Conservation (phyloP, 202 grass and related monocot genomes). For the Hordeum pubiflorum region DNA sequence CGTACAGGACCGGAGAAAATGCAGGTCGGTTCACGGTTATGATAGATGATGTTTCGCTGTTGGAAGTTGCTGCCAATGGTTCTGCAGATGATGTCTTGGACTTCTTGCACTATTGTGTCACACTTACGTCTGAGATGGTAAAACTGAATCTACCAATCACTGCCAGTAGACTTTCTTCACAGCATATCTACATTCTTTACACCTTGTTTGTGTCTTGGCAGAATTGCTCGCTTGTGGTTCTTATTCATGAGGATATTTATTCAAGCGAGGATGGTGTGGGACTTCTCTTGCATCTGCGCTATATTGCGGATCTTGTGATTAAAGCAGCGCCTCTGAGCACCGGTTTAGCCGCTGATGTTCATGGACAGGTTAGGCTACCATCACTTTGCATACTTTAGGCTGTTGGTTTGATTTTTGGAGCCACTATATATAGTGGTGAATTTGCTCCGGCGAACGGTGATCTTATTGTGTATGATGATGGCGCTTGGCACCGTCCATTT, state of each 20-base stretch:
- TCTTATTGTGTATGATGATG: not conserved
- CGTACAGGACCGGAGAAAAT: conserved; percentile 8
- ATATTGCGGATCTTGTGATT: conserved; percentile 63
- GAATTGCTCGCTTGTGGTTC: conserved; percentile 66
- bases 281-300: conserved; percentile 56
- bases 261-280: conserved; percentile 38
- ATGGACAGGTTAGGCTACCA: conserved; percentile 61
- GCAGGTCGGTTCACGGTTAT: conserved; percentile 25
- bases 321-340: conserved; percentile 61
- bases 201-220: conserved; percentile 24
- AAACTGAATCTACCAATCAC: not conserved
- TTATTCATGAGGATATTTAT: conserved; percentile 83
- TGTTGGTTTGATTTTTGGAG: not conserved
- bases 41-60: conserved; percentile 61
- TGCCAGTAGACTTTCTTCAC: not conserved
- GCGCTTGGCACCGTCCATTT: not conserved
- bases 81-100: conserved; percentile 57
- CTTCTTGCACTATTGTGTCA: conserved; percentile 67
- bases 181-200: not conserved
- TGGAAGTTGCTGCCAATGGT: conserved; percentile 66
- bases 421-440: not conserved
- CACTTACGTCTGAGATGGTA: conserved; percentile 69
- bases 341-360: conserved; percentile 82
- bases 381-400: not conserved
- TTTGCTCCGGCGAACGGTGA: not conserved